Percentiles rank a stretch among this genome's conserved stretches.
Evolutionary conservation across 768 basidiomycete species (phyloP).

Genomic region (Chiua virens): DNA sequence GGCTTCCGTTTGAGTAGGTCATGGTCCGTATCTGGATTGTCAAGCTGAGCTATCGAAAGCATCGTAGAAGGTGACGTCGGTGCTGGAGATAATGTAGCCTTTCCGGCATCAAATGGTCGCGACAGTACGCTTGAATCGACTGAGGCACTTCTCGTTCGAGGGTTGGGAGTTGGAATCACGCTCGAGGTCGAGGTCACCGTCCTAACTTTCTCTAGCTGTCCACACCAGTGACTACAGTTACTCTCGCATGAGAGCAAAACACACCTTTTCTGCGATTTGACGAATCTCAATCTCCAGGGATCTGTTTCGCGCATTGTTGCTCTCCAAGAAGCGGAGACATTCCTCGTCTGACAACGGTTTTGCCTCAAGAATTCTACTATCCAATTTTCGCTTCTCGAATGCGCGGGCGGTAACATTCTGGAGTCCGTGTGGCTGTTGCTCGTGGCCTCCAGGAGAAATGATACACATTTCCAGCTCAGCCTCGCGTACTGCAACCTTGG

Average conservation of each 20-base stretch:
- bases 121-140: slow-evolving; percentile 18
- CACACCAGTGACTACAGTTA: not conserved
- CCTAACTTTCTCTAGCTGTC: slow-evolving; percentile 22
- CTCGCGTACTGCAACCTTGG: slow-evolving; percentile 57
- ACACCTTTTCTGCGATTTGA: slow-evolving; percentile 38
- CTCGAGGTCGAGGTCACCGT: slow-evolving; percentile 1
- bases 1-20: slow-evolving; percentile 34
- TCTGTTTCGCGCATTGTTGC: slow-evolving; percentile 40
- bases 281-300: slow-evolving; percentile 46
- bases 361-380: slow-evolving; percentile 11
- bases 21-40: slow-evolving; percentile 38
- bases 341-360: slow-evolving; percentile 36
- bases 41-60: slow-evolving; percentile 31
- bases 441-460: slow-evolving; percentile 6
- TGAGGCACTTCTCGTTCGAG: slow-evolving; percentile 23
- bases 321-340: slow-evolving; percentile 40
- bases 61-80: slow-evolving; percentile 6
- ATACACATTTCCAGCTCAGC: slow-evolving; percentile 47
- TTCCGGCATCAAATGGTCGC: not conserved
- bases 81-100: not conserved
- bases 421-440: not conserved
- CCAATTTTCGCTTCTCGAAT: not conserved
- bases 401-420: not conserved
- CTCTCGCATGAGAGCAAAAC: not conserved
- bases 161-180: not conserved